Evolutionary conservation across 371 early-diverging fungal genomes (phyloP).

Genomic region (Mortierella sp.): DNA sequence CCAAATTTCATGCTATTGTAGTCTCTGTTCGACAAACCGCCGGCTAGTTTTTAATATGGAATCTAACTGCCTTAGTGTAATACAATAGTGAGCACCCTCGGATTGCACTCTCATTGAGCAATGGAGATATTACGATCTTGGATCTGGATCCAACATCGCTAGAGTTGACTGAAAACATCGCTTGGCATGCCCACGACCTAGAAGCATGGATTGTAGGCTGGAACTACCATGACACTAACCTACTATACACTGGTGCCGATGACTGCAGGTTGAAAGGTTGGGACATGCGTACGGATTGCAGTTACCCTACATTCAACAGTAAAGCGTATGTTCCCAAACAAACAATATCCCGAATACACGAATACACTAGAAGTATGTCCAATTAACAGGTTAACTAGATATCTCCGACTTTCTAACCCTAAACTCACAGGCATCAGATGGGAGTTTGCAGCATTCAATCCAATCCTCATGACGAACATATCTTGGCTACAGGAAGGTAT

Average conservation of each 20-base stretch:
- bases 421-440: constrained; percentile 68
- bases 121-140: constrained; percentile 72
- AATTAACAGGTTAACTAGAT: too few relatives aligned
- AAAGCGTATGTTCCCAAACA: constrained; percentile 55
- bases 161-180: constrained; percentile 54
- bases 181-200: constrained; percentile 87
- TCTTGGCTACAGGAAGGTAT: constrained; percentile 85
- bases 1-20: not conserved
- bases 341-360: too few relatives aligned
- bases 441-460: constrained; percentile 93
- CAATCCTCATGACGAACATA: constrained; percentile 77
- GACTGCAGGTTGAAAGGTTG: constrained; percentile 88
- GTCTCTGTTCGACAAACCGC: not conserved
- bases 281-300: constrained; percentile 77
- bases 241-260: constrained; percentile 85
- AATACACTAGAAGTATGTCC: not conserved
- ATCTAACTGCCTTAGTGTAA: not conserved
- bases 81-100: constrained; percentile 15
- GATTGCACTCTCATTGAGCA: constrained; percentile 76
- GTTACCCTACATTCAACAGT: constrained; percentile 63
- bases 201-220: constrained; percentile 95
- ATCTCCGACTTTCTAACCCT: not conserved
- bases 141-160: constrained; percentile 43
- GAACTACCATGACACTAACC: constrained; percentile 78
- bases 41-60: too few relatives aligned